A percentile compares a stretch with the other conserved stretches of the same genome.
phyloP scores from a whole-genome alignment of 768 basidiomycete genomes.

The Mycena capillaripes region DNA sequence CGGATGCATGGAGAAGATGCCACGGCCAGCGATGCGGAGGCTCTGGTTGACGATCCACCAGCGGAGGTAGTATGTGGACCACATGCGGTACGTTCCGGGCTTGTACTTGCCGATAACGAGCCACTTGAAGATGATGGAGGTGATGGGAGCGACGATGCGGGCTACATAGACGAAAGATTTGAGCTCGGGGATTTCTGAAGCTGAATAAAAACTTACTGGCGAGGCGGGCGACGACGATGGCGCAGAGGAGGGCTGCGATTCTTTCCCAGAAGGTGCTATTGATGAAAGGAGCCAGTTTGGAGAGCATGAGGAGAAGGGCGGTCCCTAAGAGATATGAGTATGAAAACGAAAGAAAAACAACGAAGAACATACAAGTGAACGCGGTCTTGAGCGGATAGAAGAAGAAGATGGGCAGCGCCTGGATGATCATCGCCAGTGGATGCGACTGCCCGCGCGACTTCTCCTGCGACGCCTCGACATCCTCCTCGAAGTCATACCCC shows the following conservation, averaged over 20 bases:
- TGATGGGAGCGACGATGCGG: conserved; percentile 53
- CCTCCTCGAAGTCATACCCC: conserved; percentile 47
- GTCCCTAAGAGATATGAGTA: conserved; percentile 51
- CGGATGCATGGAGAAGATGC: conserved; percentile 57
- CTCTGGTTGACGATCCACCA: conserved; percentile 34
- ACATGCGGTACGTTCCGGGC: conserved; percentile 54
- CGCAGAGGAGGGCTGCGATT: conserved; percentile 52
- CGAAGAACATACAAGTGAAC: conserved; percentile 55
- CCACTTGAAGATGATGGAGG: conserved; percentile 62
- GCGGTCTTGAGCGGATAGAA: conserved; percentile 62
- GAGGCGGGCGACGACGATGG: conserved; percentile 43
- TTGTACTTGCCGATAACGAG: conserved; percentile 59
- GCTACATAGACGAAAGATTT: conserved; percentile 29
- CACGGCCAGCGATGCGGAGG: conserved; percentile 51
- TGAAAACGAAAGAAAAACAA: not conserved
- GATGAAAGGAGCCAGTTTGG: conserved; percentile 48
- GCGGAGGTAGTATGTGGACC: conserved; percentile 36
- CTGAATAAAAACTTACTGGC: not conserved
- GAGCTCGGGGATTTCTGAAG: not conserved
- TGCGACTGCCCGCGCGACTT: conserved; percentile 49
- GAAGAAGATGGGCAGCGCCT: conserved; percentile 57
- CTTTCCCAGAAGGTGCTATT: conserved; percentile 46
- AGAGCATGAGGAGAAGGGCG: conserved; percentile 54
- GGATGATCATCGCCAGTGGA: conserved; percentile 55
- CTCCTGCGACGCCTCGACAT: conserved; percentile 40